phyloP scores from a whole-genome alignment of 2,329 filamentous ascomycete species.

The Aureobasidium musti region DNA sequence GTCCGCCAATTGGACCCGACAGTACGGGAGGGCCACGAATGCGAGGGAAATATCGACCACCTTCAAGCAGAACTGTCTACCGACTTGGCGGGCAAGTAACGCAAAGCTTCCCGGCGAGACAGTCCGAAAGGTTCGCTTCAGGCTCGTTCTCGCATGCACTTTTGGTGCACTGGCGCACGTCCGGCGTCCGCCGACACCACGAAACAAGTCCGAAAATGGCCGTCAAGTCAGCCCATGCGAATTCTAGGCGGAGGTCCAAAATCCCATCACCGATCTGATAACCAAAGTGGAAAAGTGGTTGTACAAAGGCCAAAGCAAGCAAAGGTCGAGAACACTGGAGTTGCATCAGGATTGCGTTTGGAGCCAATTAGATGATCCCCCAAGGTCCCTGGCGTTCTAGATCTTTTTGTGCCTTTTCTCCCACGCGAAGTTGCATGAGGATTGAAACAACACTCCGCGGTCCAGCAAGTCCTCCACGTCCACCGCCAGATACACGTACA shows the following conservation, averaged over 20 bases:
- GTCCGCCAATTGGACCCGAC: neutral
- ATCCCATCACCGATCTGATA: conserved; percentile 1
- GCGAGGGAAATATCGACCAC: neutral
- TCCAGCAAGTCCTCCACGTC: neutral
- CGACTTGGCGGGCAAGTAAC: neutral
- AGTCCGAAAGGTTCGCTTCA: neutral
- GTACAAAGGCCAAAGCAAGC: neutral
- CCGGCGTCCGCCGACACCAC: neutral
- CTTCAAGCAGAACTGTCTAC: neutral
- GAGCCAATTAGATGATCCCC: neutral
- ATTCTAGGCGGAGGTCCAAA: neutral
- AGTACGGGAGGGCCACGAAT: neutral
- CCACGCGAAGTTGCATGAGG: neutral
- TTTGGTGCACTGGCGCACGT: neutral
- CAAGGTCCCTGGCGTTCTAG: neutral
- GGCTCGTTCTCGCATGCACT: neutral
- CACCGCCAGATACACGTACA: too few relatives aligned
- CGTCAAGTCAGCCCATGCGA: neutral
- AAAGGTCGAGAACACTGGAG: neutral
- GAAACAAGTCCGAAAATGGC: neutral
- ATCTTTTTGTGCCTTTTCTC: neutral
- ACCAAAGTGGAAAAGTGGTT: neutral
- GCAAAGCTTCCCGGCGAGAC: neutral
- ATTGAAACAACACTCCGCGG: neutral
- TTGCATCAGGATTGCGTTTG: neutral